Conservation (phyloP, 2,329 filamentous ascomycete genomes). For the Thielaviopsis musarum region DNA sequence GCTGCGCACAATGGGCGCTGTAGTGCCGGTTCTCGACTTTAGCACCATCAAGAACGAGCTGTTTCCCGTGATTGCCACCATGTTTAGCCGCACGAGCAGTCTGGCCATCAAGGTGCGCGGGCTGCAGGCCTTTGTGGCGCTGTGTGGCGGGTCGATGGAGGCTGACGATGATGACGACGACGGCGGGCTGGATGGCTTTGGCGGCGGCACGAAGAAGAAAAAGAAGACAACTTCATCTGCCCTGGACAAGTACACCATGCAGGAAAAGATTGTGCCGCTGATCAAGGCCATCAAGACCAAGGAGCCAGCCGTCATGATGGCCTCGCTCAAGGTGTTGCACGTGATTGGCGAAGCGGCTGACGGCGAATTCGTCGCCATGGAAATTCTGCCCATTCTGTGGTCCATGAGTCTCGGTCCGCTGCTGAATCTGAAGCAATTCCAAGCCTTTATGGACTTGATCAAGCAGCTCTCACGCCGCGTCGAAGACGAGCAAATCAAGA, state of each 20-base stretch:
- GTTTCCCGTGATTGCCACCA: constrained; percentile 76
- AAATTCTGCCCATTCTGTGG: constrained; percentile 82
- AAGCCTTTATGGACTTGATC: constrained; percentile 77
- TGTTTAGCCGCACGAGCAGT: constrained; percentile 86
- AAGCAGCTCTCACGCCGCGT: constrained; percentile 63
- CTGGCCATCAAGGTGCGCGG: constrained; percentile 89
- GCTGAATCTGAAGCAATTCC: constrained; percentile 75
- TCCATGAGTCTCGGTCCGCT: constrained; percentile 79
- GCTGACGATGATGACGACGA: constrained; percentile 26
- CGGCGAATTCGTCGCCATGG: constrained; percentile 79
- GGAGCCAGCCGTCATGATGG: constrained; percentile 94
- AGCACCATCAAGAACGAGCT: constrained; percentile 94
- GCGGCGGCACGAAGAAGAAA: constrained; percentile 32
- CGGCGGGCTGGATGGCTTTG: constrained; percentile 63
- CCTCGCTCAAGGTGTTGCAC: constrained; percentile 66
- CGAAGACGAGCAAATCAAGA: constrained; percentile 75
- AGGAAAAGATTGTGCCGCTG: constrained; percentile 88
- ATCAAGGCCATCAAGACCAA: constrained; percentile 93
- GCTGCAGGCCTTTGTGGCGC: constrained; percentile 72
- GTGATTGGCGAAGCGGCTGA: constrained; percentile 73
- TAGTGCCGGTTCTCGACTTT: constrained; percentile 85
- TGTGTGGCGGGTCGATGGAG: constrained; percentile 61
- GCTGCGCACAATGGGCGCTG: constrained; percentile 56
- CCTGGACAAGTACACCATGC: constrained; percentile 93
- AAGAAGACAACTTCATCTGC: constrained; percentile 56